Percentiles rank a stretch among this genome's conserved stretches.
Evolutionary conservation across 2,329 filamentous ascomycete species (phyloP).

Genomic region (Botrytis hyacinthi): DNA sequence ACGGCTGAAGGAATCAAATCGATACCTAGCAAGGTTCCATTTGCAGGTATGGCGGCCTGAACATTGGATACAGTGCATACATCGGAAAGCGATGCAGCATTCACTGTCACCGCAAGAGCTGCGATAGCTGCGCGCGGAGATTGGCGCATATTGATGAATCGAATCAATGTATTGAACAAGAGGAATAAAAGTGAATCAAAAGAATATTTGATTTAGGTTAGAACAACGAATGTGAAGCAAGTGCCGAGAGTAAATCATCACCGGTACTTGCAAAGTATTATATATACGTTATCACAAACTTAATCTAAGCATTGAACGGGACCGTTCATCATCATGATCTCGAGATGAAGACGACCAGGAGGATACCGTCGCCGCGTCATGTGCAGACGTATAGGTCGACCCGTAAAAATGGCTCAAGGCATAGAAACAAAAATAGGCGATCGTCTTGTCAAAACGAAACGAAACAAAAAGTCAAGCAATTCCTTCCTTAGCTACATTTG

Average conservation of each 20-base stretch:
- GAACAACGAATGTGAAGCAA: background rate
- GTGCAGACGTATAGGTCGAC: background rate
- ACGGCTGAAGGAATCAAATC: constrained; percentile 40
- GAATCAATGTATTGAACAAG: background rate
- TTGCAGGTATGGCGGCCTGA: constrained; percentile 2
- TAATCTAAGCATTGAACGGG: background rate
- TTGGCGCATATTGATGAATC: background rate
- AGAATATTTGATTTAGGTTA: background rate
- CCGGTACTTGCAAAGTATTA: background rate
- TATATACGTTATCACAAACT: background rate
- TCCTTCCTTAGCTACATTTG: background rate
- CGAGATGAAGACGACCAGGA: background rate
- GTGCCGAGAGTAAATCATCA: background rate
- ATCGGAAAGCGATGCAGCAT: background rate
- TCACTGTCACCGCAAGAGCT: constrained; percentile 25
- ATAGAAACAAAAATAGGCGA: background rate
- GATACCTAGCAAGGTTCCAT: constrained; percentile 18
- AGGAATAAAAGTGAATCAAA: background rate
- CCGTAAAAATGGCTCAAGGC: background rate
- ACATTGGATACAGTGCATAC: constrained; percentile 3
- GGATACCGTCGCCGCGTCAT: background rate
- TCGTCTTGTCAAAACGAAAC: background rate
- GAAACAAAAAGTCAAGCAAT: background rate
- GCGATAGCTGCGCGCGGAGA: background rate
- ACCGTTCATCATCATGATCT: background rate